These are phyloP conservation scores for Trypanosoma scelopori DNA, from an alignment of 208 protist species.

Conservation along the genomic window DNA sequence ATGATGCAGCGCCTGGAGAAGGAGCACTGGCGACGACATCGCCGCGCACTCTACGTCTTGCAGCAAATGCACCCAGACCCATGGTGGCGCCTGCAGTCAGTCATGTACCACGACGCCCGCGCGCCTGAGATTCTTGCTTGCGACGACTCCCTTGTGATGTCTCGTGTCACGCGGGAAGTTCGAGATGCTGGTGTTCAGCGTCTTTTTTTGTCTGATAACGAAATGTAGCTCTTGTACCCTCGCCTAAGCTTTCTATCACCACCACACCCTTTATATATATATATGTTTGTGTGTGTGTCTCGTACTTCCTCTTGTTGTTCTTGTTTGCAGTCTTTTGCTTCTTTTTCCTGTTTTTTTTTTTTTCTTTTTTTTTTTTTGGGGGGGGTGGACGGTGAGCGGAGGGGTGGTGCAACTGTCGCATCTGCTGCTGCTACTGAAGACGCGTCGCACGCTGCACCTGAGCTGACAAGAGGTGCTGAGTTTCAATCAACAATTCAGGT, in stretches of 20 bases:
- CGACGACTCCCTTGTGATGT: conserved; percentile 17
- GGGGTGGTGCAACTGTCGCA: too few relatives aligned
- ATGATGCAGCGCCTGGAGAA: conserved; percentile 17
- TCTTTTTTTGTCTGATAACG: conserved; percentile 4
- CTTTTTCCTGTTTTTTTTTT: conserved; percentile 3
- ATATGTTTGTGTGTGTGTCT: not conserved
- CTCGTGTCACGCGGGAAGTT: conserved; percentile 22
- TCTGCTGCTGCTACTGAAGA: too few relatives aligned
- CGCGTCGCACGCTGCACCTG: too few relatives aligned
- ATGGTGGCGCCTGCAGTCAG: conserved; percentile 22
- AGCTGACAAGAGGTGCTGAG: too few relatives aligned
- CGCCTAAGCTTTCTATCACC: not conserved
- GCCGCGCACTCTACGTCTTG: conserved; percentile 8
- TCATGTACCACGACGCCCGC: conserved; percentile 10
- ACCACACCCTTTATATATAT: not conserved
- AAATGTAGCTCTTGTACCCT: not conserved
- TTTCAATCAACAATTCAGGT: too few relatives aligned
- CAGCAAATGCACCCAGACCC: conserved; percentile 26
- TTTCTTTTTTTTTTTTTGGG: conserved; percentile 10
- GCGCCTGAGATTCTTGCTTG: conserved; percentile 20
- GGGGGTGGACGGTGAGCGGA: too few relatives aligned
- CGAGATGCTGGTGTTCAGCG: conserved; percentile 16
- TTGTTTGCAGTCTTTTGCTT: not conserved
- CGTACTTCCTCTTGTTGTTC: conserved; percentile 7
- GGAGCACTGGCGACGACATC: conserved; percentile 18